Evolutionary conservation across 192 early-diverging fungal species (phyloP).

Genomic region (Jimgerdemannia lactiflua): DNA sequence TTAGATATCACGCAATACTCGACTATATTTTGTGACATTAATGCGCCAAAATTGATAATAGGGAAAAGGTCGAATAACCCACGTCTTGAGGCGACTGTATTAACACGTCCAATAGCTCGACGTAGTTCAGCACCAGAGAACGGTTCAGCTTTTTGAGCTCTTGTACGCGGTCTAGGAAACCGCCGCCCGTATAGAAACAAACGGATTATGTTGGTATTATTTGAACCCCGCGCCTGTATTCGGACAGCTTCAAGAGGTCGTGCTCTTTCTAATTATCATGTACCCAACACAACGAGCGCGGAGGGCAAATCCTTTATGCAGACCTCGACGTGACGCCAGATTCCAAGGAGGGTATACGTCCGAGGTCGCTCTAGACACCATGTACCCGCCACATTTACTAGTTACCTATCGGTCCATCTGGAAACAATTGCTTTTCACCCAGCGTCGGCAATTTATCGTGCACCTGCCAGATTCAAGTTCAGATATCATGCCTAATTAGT

Average conservation of each 20-base stretch:
- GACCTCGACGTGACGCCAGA: too few relatives aligned
- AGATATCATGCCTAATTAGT: too few relatives aligned
- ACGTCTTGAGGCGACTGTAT: slow-evolving; percentile 48
- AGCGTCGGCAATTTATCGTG: slow-evolving; percentile 55
- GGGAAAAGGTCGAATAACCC: slow-evolving; percentile 2
- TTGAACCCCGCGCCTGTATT: not conserved
- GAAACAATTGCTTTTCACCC: slow-evolving; percentile 64
- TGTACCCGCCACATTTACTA: too few relatives aligned
- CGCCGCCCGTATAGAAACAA: slow-evolving; percentile 2
- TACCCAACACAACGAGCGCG: not conserved
- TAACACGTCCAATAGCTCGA: slow-evolving; percentile 66
- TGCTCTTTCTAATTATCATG: not conserved
- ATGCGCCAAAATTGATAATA: not conserved
- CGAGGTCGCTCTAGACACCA: too few relatives aligned
- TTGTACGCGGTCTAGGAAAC: slow-evolving; percentile 48
- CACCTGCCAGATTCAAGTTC: slow-evolving; percentile 21
- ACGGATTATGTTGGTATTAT: not conserved
- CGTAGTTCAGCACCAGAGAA: slow-evolving; percentile 61
- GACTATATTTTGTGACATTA: not conserved
- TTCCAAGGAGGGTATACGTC: too few relatives aligned
- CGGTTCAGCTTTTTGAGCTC: slow-evolving; percentile 67
- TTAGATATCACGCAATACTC: not conserved
- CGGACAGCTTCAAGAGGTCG: not conserved
- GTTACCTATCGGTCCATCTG: slow-evolving; percentile 30
- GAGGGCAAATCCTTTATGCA: slow-evolving; percentile 25